Conservation (phyloP, 768 basidiomycete genomes). For the Trametes cinnabarina region DNA sequence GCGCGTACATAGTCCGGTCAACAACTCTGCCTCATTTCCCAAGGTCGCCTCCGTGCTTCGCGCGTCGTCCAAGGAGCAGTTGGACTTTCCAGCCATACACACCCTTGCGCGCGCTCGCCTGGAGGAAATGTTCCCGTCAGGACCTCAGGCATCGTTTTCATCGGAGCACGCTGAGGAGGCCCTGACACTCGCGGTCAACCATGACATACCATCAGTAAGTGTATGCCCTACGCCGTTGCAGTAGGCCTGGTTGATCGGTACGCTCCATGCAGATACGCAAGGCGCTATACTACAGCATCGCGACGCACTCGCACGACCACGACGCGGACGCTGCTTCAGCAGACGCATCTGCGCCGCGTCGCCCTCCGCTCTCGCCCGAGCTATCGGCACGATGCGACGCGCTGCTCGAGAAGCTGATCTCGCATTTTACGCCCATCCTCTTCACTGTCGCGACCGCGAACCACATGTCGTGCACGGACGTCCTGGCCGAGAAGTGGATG, state of each 20-base stretch:
- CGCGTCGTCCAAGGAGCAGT: constrained; percentile 50
- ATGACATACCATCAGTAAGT: constrained; percentile 51
- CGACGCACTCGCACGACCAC: constrained; percentile 54
- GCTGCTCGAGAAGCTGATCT: constrained; percentile 44
- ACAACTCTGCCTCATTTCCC: constrained; percentile 41
- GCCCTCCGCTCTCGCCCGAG: constrained; percentile 19
- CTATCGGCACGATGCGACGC: constrained; percentile 30
- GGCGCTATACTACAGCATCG: constrained; percentile 60
- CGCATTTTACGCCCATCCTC: constrained; percentile 67
- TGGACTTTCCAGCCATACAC: constrained; percentile 59
- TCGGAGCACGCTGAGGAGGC: constrained; percentile 52
- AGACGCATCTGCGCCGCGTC: constrained; percentile 2
- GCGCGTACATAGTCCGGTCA: constrained; percentile 44
- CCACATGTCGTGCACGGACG: constrained; percentile 74
- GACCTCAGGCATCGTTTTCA: constrained; percentile 39
- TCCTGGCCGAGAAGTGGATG: constrained; percentile 74
- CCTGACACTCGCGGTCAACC: constrained; percentile 47
- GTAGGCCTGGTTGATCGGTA: no score
- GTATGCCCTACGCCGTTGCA: no score
- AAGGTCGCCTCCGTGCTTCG: constrained; percentile 57
- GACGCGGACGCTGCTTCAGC: constrained; percentile 29
- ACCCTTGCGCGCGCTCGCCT: constrained; percentile 42
- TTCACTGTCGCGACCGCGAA: constrained; percentile 69
- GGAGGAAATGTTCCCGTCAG: constrained; percentile 47
- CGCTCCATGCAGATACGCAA: constrained; percentile 53